These are phyloP conservation scores for Leccinum griseonigrum DNA, from an alignment of 1,284 basidiomycete genomes.

Conservation along the genomic window DNA sequence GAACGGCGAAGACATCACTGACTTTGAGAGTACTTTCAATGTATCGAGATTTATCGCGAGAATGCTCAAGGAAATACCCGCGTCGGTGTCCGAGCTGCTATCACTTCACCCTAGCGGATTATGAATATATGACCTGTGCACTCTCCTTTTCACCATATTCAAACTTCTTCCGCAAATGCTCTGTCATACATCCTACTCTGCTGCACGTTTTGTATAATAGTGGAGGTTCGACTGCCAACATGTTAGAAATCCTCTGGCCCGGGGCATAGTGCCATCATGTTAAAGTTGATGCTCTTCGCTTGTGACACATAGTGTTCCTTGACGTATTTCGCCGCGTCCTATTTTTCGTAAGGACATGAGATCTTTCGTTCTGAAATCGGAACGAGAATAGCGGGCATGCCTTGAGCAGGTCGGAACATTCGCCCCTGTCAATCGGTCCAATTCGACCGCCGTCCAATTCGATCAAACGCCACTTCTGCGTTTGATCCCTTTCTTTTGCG, in stretches of 20 bases:
- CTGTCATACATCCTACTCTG: not conserved
- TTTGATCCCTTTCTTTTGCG: slow-evolving; percentile 17
- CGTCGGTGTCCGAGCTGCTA: slow-evolving; percentile 29
- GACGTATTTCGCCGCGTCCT: slow-evolving; percentile 73
- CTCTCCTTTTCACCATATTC: not conserved
- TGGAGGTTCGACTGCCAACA: not conserved
- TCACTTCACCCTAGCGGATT: slow-evolving; percentile 14
- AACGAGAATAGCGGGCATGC: slow-evolving; percentile 34
- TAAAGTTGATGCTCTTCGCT: slow-evolving; percentile 58
- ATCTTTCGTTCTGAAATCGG: not conserved
- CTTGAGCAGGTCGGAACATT: slow-evolving; percentile 56
- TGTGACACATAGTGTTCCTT: slow-evolving; percentile 61
- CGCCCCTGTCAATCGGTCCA: slow-evolving; percentile 79
- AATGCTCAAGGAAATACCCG: slow-evolving; percentile 33
- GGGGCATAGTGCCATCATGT: slow-evolving; percentile 45
- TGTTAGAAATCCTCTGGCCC: slow-evolving; percentile 16
- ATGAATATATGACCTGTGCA: not conserved
- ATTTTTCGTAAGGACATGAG: not conserved
- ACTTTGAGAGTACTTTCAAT: slow-evolving; percentile 32
- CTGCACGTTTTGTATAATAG: slow-evolving; percentile 15
- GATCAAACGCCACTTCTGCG: slow-evolving; percentile 48
- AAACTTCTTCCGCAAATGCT: not conserved
- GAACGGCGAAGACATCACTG: slow-evolving; percentile 33
- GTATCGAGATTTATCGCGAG: slow-evolving; percentile 32
- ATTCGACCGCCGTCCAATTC: slow-evolving; percentile 79